Evolutionary conservation across 2,329 filamentous ascomycete genomes (phyloP).

Genomic region (Emericellopsis atlantica): DNA sequence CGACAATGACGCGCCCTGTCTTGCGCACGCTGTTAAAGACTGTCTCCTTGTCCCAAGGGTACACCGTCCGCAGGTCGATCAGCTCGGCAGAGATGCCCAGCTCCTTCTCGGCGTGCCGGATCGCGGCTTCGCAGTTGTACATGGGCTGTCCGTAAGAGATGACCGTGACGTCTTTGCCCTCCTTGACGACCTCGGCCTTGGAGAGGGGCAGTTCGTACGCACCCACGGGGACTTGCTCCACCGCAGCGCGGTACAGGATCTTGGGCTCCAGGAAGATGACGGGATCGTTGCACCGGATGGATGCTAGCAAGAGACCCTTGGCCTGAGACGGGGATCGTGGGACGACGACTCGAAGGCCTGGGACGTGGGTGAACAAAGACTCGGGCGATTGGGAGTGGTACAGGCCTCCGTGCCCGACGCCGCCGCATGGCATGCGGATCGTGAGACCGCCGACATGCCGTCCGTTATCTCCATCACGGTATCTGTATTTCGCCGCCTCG

Average conservation of each 20-base stretch:
- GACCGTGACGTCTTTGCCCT: constrained; percentile 69
- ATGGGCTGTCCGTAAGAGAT: constrained; percentile 84
- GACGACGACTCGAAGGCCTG: constrained; percentile 74
- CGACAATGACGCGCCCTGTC: constrained; percentile 75
- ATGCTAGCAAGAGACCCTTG: constrained; percentile 70
- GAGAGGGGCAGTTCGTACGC: constrained; percentile 75
- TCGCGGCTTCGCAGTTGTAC: constrained; percentile 70
- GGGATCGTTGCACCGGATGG: constrained; percentile 72
- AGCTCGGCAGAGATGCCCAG: constrained; percentile 68
- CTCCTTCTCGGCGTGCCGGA: constrained; percentile 62
- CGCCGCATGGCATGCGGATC: constrained; percentile 81
- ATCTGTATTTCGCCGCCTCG: constrained; percentile 80
- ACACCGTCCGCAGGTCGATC: constrained; percentile 78
- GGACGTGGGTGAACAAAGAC: constrained; percentile 76
- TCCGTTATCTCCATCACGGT: constrained; percentile 50
- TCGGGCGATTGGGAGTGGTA: constrained; percentile 88
- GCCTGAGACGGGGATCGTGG: constrained; percentile 78
- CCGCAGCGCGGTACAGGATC: constrained; percentile 79
- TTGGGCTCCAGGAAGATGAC: constrained; percentile 93
- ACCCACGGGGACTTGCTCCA: constrained; percentile 77
- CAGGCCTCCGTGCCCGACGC: constrained; percentile 77
- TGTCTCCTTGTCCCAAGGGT: constrained; percentile 80
- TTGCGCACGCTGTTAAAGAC: constrained; percentile 75
- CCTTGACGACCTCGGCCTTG: constrained; percentile 73
- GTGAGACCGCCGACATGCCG: constrained; percentile 65